Base-by-base conservation (phyloP, 2,329 filamentous ascomycete species). In the Talaromyces islandicus region DNA sequence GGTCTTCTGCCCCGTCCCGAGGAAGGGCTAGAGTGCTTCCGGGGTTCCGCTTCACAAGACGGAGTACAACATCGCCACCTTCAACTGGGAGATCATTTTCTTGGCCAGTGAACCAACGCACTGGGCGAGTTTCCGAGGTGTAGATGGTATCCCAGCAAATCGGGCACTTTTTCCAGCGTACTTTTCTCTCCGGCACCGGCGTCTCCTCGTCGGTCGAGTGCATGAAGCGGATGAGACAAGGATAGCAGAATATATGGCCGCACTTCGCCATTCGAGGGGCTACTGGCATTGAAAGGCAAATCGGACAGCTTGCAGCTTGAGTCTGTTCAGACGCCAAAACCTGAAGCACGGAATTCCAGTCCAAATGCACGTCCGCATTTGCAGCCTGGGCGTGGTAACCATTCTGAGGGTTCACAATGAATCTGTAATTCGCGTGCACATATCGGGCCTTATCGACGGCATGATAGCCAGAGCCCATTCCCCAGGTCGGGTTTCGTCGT, bases 191-290 rank as follows among this genome's bases (percentile, higher is more conserved):
- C 0, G 82, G 81, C 1, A 78, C 65, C 10, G 84, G 78, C 60
- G 81, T 83, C 9, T 89, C 88, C n/a, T 90, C 88, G 60, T 89
- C 88, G 25, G 83, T 85, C 7, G 92, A 90, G 68, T 96, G 90
- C 91, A 99, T 97, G 73, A 95, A 99, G 55, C 94, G 88, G 64
- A 97, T 91, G 63, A 97, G 77, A 71, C 94, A 99, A 6, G 94
- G 88, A 35, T 97, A 79, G 71, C 94, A 99, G 73, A 97, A 97
- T 12, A 99, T 96, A 72, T 99, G 94, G 1, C 94, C 94, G 70
- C 94, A 99, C 70, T 88, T 93, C 48, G 94, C 92, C 93, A 99
- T 99, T 59, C 94, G 87, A 32, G 94, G 92, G 7, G 94, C 94
- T 19, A 96, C 91, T 1, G 94, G 94, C 59, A 90, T 90, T 1